Evolutionary conservation across 495 filamentous ascomycete genomes (phyloP).

Genomic region (Aspergillus saccharolyticus): DNA sequence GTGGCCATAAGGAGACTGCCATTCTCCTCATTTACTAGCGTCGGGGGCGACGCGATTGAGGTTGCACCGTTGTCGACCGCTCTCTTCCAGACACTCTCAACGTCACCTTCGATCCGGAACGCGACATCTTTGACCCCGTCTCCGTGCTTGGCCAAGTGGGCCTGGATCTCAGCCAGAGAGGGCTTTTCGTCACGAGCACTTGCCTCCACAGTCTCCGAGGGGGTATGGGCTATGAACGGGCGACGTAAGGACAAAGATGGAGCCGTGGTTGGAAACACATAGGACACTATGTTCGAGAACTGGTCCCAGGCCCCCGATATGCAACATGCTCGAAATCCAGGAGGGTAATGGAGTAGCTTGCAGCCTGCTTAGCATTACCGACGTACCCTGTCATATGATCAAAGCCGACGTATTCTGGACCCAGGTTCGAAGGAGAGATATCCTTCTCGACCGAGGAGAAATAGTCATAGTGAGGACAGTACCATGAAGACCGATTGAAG

Average conservation of each 20-base stretch:
- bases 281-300: constrained; percentile 64
- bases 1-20: constrained; percentile 57
- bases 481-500: background rate
- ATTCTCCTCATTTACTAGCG: constrained; percentile 33
- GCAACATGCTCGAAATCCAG: constrained; percentile 70
- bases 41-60: constrained; percentile 50
- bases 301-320: constrained; percentile 75
- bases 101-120: constrained; percentile 67
- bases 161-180: constrained; percentile 59
- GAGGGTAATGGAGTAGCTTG: constrained; percentile 69
- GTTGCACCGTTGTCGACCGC: constrained; percentile 61
- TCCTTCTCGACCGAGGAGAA: background rate
- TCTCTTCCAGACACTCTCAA: constrained; percentile 57
- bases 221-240: constrained; percentile 56
- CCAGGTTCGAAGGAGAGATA: constrained; percentile 17
- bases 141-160: constrained; percentile 65
- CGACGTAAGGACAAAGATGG: constrained; percentile 71
- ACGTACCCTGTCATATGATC: constrained; percentile 83
- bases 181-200: constrained; percentile 30
- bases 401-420: constrained; percentile 59
- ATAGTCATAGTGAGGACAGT: background rate
- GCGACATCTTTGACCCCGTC: constrained; percentile 81
- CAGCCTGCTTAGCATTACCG: constrained; percentile 80
- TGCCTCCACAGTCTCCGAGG: constrained; percentile 19
- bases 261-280: constrained; percentile 64